Evolutionary conservation across 768 basidiomycete genomes (phyloP), one percentile per base, ranked within the genome.

Genomic region (Sarcodon aspratus): DNA sequence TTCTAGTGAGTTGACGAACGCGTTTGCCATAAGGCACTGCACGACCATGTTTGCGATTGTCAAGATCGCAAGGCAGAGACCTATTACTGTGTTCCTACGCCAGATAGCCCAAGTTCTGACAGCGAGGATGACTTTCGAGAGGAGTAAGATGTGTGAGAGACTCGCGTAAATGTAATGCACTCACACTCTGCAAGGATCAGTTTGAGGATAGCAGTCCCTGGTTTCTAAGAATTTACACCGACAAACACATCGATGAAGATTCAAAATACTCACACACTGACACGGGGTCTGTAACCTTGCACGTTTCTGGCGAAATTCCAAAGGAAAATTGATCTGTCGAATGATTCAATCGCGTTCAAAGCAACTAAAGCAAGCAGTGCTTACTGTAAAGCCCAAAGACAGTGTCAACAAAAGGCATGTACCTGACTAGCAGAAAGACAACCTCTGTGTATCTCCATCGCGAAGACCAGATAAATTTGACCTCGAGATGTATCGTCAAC

Each of bases 381-480:
- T 13, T 27, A 42, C 40, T 42, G 9, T 27, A 27, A 13, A 36
- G 13, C 6, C 31, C 18, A 11, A 50, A 12, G 2, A 36, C 32
- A 12, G 37, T 17, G 42, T 52, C 54, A 8, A 50, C 37, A 32
- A 55, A 53, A 10, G 46, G 36, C 33, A 52, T 12, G 34, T 58
- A 58, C n/a, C 56, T 47, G 12, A 50, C 52, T 33, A 58, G 37
- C 11, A 58, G 33, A 44, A 51, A 58, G 21, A 58, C 49, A 6
- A 52, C 32, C 38, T 58, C 56, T 7, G 44, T 47, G 33, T 45
- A 27, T 15, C 33, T 50, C 53, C 53, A 57, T 9, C 36, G 47
- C 11, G 56, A 43, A 5, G 38, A 44, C 57, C 57, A 58, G 1
- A 58, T 44, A 5, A 52, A 48, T 7, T 31, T 45, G 13, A 51